These are phyloP conservation scores for Nicotiana obtusifolia DNA, from an alignment of 257 asterid species.

Conservation along the genomic window DNA sequence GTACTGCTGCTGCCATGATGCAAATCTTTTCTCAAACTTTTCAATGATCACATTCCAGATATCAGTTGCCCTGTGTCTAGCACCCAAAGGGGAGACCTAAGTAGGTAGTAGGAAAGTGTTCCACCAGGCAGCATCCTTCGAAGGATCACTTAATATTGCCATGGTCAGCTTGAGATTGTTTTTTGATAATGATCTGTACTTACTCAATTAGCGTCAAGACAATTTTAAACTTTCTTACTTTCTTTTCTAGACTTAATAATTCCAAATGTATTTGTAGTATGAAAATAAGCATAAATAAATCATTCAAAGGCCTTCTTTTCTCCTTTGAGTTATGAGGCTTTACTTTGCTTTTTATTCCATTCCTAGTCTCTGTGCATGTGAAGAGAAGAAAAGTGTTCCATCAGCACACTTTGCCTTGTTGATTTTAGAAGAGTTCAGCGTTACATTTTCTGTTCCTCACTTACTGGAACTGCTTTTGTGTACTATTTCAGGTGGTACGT, in stretches of 20 bases:
- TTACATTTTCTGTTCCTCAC: background rate
- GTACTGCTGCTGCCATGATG: too few relatives aligned
- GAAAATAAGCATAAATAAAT: background rate
- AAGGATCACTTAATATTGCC: background rate
- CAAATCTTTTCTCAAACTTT: too few relatives aligned
- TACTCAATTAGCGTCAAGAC: background rate
- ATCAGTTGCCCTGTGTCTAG: too few relatives aligned
- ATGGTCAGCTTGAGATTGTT: background rate
- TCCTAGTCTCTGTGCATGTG: background rate
- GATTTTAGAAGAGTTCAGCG: background rate
- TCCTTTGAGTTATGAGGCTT: background rate
- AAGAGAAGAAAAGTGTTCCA: background rate
- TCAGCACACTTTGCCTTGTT: background rate
- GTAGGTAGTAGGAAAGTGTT: background rate
- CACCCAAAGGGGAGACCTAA: too few relatives aligned
- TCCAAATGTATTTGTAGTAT: background rate
- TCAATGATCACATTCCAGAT: too few relatives aligned
- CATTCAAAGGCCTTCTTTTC: background rate
- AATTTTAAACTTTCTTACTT: background rate
- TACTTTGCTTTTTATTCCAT: background rate
- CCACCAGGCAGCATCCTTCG: background rate
- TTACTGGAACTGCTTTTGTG: conserved; percentile 1
- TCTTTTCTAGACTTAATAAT: conserved; percentile 3
- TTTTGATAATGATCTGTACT: too few relatives aligned
- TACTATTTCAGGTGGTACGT: conserved; percentile 66